Percentiles rank a stretch among this genome's conserved stretches.
phyloP scores from a whole-genome alignment of 805 yeast genomes.

The Suhomyces xylopsoci region DNA sequence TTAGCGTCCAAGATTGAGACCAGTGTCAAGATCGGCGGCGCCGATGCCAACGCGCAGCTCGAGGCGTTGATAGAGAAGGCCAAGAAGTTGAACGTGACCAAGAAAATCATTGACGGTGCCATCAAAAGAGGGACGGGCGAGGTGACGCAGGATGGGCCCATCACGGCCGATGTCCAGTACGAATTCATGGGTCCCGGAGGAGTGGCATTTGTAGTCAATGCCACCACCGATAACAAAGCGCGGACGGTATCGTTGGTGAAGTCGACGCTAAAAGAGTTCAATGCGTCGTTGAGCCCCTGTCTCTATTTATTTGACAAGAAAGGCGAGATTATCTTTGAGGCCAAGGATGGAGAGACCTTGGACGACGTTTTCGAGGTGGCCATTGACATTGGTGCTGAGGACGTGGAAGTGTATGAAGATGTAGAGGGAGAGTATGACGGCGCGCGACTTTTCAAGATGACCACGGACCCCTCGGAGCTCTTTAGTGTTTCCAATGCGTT shows the following conservation, averaged over 20 bases:
- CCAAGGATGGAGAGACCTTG: constrained; percentile 36
- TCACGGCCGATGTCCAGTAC: constrained; percentile 53
- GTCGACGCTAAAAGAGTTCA: constrained; percentile 67
- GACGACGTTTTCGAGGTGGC: constrained; percentile 75
- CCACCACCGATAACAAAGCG: constrained; percentile 83
- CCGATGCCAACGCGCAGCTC: constrained; percentile 61
- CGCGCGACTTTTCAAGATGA: constrained; percentile 38
- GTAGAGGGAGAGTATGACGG: constrained; percentile 40
- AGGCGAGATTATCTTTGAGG: constrained; percentile 65
- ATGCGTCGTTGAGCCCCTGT: constrained; percentile 73
- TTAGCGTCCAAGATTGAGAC: constrained; percentile 71
- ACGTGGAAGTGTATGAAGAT: constrained; percentile 55
- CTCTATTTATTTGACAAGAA: constrained; percentile 70
- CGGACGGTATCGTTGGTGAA: constrained; percentile 76
- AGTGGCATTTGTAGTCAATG: constrained; percentile 79
- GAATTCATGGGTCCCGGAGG: constrained; percentile 96
- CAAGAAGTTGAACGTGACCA: constrained; percentile 68
- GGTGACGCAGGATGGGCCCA: constrained; percentile 43
- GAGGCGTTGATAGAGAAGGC: constrained; percentile 79
- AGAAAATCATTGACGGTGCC: constrained; percentile 84
- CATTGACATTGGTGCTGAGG: constrained; percentile 77
- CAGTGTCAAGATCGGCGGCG: constrained; percentile 71
- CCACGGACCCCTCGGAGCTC: constrained; percentile 64
- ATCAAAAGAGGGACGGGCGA: constrained; percentile 81
- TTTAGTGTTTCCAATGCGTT: constrained; percentile 58